A percentile compares a stretch with the other conserved stretches of the same genome.
These are phyloP conservation scores for Cladosporium velox DNA, from an alignment of 2,329 filamentous ascomycete species.

Conservation along the genomic window DNA sequence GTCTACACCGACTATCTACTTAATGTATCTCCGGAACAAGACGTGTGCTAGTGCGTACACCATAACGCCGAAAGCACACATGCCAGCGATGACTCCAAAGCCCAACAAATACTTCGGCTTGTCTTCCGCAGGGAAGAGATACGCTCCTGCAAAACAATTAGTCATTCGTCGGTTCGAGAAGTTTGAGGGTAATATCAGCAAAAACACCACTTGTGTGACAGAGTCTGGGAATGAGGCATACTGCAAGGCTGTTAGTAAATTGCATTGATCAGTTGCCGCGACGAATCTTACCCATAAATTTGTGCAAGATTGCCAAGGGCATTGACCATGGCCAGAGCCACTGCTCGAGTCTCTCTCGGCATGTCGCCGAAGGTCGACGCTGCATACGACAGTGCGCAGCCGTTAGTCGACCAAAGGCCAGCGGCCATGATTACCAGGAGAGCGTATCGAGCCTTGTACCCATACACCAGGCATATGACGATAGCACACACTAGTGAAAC, in stretches of 20 bases:
- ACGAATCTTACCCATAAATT: slow-evolving; percentile 50
- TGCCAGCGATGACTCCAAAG: slow-evolving; percentile 35
- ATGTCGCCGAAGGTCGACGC: slow-evolving; percentile 55
- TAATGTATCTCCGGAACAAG: slow-evolving; percentile 16
- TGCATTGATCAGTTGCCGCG: not conserved
- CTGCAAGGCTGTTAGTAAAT: not conserved
- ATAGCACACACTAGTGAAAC: slow-evolving; percentile 44
- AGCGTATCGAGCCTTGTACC: slow-evolving; percentile 56
- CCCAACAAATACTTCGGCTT: slow-evolving; percentile 53
- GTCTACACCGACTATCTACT: not conserved
- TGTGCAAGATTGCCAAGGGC: slow-evolving; percentile 57
- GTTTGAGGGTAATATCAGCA: not conserved
- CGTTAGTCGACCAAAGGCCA: slow-evolving; percentile 57
- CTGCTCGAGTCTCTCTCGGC: slow-evolving; percentile 51
- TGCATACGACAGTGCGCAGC: slow-evolving; percentile 53
- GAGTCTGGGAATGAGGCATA: not conserved
- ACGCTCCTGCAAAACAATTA: slow-evolving; percentile 30
- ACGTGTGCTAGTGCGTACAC: slow-evolving; percentile 13
- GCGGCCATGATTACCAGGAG: slow-evolving; percentile 59
- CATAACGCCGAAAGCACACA: slow-evolving; percentile 17
- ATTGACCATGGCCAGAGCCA: slow-evolving; percentile 57
- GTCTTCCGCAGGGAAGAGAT: slow-evolving; percentile 54
- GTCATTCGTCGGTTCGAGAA: not conserved
- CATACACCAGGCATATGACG: slow-evolving; percentile 48
- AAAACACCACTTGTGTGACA: not conserved